Evolutionary conservation across 352 stramenopile species (phyloP), one percentile per base, ranked within the genome.

Genomic region (Phytophthora sp.): DNA sequence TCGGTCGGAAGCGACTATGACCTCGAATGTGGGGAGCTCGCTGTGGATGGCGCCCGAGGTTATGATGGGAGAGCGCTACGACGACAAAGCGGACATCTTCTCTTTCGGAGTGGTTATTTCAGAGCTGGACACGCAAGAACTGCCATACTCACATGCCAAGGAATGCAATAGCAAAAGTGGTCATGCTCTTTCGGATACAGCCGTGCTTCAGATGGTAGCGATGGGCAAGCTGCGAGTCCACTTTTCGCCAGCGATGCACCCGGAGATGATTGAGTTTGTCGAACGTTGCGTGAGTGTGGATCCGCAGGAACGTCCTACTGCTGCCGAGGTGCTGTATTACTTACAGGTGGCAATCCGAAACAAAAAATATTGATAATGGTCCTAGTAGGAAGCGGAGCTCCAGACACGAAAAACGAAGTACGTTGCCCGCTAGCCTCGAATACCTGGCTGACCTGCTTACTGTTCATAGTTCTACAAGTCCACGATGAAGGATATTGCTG

Each of bases 1-100:
- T 41, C 59, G 71, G 1, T 66, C 59, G 2, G 71, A 76, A 41
- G 45, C 24, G 1, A 70, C 67, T 0, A 79, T 79, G 68, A 79
- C 71, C 0, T 62, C 63, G 1, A 69, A 55, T 20, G 67, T 81
- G 9, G 75, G 69, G 0, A 73, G 65, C 12, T 63, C 35, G 16
- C 18, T 77, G 5, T 83, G 75, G 72, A 83, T 80, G 65, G 75
- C 75, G 6, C 75, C 75, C 2, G 76, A 84, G 42, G 66, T 78
- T 23, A 74, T 78, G 66, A 66, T 76, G 53, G 56, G 71, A 3
- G 26, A 50, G 4, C 35, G 49, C 12, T 79, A 79, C 29, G 50
- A 69, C 20, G 62, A 69, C 30, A 79, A 73, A 23, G 76, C 76
- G 4, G 76, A 82, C 33, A 63, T 79, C 7, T 80, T 77, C 44